A percentile compares a stretch with the other conserved stretches of the same genome.
These are phyloP conservation scores for Fusarium verticillioides DNA, from an alignment of 2,329 filamentous ascomycete genomes.

Conservation along the genomic window DNA sequence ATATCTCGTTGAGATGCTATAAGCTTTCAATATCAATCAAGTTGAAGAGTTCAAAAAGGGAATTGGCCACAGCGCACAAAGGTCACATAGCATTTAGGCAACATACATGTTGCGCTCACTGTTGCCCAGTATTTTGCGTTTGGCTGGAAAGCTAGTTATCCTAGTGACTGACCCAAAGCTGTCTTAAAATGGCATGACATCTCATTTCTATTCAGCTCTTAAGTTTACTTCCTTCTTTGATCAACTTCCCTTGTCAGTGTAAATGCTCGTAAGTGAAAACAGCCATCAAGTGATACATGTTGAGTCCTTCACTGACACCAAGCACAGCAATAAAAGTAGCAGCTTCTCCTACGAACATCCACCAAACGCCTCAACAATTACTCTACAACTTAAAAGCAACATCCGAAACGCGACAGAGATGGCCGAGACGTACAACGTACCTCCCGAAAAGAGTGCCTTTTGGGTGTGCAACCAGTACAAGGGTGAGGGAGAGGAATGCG, in stretches of 20 bases:
- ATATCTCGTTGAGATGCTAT: too few relatives aligned
- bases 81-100: too few relatives aligned
- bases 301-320: background rate
- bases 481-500: background rate
- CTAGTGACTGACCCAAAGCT: accelerated
- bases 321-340: background rate
- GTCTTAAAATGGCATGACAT: accelerated
- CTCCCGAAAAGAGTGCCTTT: too few relatives aligned
- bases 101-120: background rate
- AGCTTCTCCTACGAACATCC: accelerated
- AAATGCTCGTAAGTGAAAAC: accelerated
- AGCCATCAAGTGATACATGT: accelerated
- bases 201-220: too few relatives aligned
- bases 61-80: background rate
- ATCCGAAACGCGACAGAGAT: background rate
- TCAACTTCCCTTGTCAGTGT: accelerated
- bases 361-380: background rate
- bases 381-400: background rate
- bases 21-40: too few relatives aligned
- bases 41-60: background rate
- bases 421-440: background rate
- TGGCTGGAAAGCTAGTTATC: background rate
- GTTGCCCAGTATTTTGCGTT: background rate
- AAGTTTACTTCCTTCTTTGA: accelerated
- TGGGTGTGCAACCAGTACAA: background rate